phyloP scores from a whole-genome alignment of 306 rosid species.

The Vigna unguiculata region DNA sequence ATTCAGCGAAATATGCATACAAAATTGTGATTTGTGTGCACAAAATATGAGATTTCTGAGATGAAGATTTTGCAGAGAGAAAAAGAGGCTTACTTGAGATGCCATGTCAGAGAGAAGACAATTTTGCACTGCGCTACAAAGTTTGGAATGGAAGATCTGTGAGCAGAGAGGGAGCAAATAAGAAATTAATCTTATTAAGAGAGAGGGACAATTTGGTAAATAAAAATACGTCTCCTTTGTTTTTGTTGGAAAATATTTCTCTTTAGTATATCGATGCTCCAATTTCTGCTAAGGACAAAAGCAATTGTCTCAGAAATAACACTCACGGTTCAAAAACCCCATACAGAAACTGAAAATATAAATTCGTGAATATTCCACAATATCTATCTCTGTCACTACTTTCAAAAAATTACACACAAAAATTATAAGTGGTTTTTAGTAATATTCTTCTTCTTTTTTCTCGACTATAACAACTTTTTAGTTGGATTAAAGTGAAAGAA shows the following conservation, averaged over 20 bases:
- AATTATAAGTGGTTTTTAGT: too few species aligned
- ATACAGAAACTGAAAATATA: background rate
- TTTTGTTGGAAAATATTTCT: background rate
- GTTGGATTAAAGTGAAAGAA: too few species aligned
- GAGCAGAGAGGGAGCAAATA: background rate
- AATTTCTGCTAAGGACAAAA: background rate
- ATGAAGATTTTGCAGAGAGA: constrained; percentile 18
- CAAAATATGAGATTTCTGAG: background rate
- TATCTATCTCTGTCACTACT: background rate
- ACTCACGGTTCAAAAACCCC: background rate
- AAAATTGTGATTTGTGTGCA: constrained; percentile 15
- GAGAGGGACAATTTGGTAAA: constrained; percentile 28
- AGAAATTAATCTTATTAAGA: background rate
- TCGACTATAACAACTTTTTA: too few species aligned
- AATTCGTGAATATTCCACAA: background rate
- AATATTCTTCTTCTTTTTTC: too few species aligned
- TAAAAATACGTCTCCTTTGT: background rate
- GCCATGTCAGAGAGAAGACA: constrained; percentile 44
- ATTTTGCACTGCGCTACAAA: background rate
- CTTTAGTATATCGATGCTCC: background rate
- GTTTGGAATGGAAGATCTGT: constrained; percentile 44
- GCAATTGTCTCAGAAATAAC: background rate
- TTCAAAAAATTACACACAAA: too few species aligned
- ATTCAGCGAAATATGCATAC: background rate
- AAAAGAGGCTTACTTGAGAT: constrained; percentile 42